Base-by-base conservation (phyloP, 257 asterid species). In the Nicotiana knightiana region DNA sequence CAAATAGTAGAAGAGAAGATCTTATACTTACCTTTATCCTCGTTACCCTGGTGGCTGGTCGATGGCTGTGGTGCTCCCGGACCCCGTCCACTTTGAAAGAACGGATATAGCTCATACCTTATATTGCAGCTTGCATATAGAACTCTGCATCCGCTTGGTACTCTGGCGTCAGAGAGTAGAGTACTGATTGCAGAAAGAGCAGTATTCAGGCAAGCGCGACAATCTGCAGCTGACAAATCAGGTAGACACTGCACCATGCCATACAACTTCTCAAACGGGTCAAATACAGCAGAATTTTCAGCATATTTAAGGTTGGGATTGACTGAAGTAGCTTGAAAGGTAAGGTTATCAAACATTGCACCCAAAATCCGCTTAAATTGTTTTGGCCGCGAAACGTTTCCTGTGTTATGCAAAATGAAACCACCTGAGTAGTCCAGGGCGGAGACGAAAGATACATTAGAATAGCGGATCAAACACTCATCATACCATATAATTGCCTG, bases 181-280 rank as follows among this genome's bases (percentile, higher is more conserved):
- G 6, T 0, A 43, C 11, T 0, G 1, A 43, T 43, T 21, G 0
- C 1, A 39, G n/a, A n/a, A 0, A 0, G 17, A 71, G 61, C 13
- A 24, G 1, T 1, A 3, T 6, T 6, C 24, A 71, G 79, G 61
- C 79, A 71, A 48, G 59, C 3, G 7, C 5, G 15, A 71, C 79
- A 71, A 46, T 71, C 15, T 71, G 0, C 8, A 24, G 79, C 24
- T 71, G 79, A 71, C 61, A 71, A 71, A 46, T 48, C 24, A 6
- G 79, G 79, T 71, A 71, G 61, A 71, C 79, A 71, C 39, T 48
- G 79, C 79, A 71, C 79, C 79, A 71, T 71, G 15, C 79, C 79
- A 24, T 71, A 12, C 61, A 46, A 24, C 11, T 0, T 13, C 8
- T 71, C 24, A 71, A 71, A 6, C n/a, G 1, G 4, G 1, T 0